Evolutionary conservation across 805 yeast genomes (phyloP), one percentile per base, ranked within the genome.

Genomic region (Teunomyces cretensis): DNA sequence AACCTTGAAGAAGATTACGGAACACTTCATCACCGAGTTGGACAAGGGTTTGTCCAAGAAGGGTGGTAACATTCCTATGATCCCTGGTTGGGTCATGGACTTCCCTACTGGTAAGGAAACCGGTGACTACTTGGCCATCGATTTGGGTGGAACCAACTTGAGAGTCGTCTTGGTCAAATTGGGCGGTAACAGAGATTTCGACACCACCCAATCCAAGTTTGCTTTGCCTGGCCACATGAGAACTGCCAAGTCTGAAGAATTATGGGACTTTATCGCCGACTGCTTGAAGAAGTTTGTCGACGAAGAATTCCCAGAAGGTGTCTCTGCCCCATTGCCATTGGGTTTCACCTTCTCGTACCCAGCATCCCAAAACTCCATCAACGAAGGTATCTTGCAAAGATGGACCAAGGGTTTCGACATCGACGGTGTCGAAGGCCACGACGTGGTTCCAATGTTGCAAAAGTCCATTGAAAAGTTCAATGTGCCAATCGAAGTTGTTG

Each of bases 331-430:
- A 16, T 68, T 70, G 19, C 73, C 79, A 37, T 77, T 92, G 60
- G 98, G 99, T 40, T 92, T 92, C 80, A 92, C 98, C 31, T 92
- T 92, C 74, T 85, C 95, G 11, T 92, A 84, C 74, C 97, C 98
- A 15, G 86, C 88, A 33, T 74, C 86, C 33, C 99, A 92, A 71
- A 65, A 73, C 54, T 86, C 86, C 49, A 88, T 92, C 66, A 86
- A 88, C 74, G 75, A 79, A 55, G 99, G 98, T 67, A 63, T 86
- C 45, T 79, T 92, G 62, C 96, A 89, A 76, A 80, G 92, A 68
- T 92, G 98, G 98, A 92, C 98, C 51, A 92, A 92, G 74, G 99
- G 98, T 53, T 92, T 88, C 70, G 96, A 92, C 67, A 89, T 92
- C 56, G 86, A 80, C 48, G 88, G 85, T 48, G 97, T 92, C 46